Conservation (phyloP, 1,284 basidiomycete genomes). For the Cryptococcus deneoformans region DNA sequence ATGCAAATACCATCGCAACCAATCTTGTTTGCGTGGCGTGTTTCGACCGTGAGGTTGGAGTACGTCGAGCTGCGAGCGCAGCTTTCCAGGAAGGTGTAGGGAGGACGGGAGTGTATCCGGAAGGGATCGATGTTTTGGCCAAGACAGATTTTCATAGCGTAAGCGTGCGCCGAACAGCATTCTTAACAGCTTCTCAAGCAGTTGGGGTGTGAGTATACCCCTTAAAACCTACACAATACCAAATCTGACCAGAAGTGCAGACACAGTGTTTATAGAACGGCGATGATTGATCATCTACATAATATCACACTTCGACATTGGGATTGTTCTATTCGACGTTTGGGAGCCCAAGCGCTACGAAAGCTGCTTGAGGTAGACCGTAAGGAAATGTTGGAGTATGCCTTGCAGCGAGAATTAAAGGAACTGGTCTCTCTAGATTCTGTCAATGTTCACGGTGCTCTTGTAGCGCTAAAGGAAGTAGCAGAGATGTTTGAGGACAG, state of each 20-base stretch:
- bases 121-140: conserved; percentile 88
- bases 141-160: conserved; percentile 96
- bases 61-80: conserved; percentile 94
- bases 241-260: conserved; percentile 35
- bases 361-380: conserved; percentile 60
- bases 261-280: conserved; percentile 64
- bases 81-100: conserved; percentile 98
- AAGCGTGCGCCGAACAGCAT: conserved; percentile 78
- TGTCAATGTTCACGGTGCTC: conserved; percentile 74
- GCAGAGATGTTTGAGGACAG: conserved; percentile 45
- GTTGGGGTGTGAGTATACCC: conserved; percentile 68
- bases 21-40: conserved; percentile 73
- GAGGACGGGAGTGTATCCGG: conserved; percentile 80
- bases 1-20: conserved; percentile 65
- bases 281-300: conserved; percentile 72
- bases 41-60: conserved; percentile 91
- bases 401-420: conserved; percentile 44
- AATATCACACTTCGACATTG: conserved; percentile 80
- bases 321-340: conserved; percentile 75
- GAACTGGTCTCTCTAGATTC: conserved; percentile 65
- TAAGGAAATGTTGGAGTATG: conserved; percentile 16
- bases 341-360: conserved; percentile 75
- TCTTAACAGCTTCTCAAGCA: conserved; percentile 74
- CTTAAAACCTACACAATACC: conserved; percentile 50
- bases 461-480: conserved; percentile 70